Base-by-base conservation (phyloP, 768 basidiomycete species). In the Kwoniella dejecticola region DNA sequence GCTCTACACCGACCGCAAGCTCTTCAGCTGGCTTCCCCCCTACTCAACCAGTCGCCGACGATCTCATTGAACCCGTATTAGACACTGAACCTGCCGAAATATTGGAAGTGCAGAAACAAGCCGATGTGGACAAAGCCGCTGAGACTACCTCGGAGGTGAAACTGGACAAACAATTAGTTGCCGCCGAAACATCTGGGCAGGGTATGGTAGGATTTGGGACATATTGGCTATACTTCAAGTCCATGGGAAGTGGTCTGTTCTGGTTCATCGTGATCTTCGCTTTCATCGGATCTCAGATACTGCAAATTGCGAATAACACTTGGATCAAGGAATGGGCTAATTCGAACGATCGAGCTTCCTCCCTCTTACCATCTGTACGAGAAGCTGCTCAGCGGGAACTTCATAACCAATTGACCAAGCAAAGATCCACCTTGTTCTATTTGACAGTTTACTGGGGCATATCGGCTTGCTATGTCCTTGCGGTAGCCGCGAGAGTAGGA, bases 271-370 rank as follows among this genome's bases (percentile, higher is more conserved):
- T 79, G 10, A 27, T 70, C 5, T 50, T 67, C 5, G 68, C 71
- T 30, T 75, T 77, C 52, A 40, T 74, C 36, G 66, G 66, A 11
- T 65, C 72, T 3, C 79, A 79, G 54, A 58, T 64, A 8, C 45
- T 76, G 0, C 79, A 79, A 61, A 67, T 79, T 36, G 59, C 60
- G 13, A 75, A 63, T 60, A 79, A 74, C 46, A 63, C 72, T 31
- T 78, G 76, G 76, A 74, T 79, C 56, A 71, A 70, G 47, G 66
- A 71, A 19, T 79, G 79, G 79, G 76, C 72, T n/a, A 77, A 75
- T 44, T 46, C 71, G 4, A 57, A 60, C 38, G 62, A 64, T 30
- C 44, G 30, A 19, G 29, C 46, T 12, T 19, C 31, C 21, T 36
- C 40, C 23, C 24, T 38, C 10, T 21, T 55, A 1, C 26, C 19